Evolutionary conservation across 768 basidiomycete genomes (phyloP).

Genomic region (Boletus sp.): DNA sequence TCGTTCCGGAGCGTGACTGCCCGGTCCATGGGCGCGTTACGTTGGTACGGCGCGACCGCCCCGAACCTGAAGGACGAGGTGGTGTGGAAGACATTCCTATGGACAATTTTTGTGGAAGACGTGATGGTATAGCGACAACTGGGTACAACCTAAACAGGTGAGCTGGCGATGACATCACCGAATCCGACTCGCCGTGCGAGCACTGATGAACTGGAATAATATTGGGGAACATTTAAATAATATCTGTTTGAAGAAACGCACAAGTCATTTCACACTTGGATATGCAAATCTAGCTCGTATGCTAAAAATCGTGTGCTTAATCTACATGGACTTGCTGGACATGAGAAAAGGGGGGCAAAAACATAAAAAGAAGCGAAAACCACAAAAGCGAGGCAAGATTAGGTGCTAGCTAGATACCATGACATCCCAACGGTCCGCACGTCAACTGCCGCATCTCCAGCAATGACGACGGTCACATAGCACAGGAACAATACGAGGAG

Average conservation of each 20-base stretch:
- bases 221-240: too few relatives aligned
- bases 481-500: conserved; percentile 1
- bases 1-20: conserved; percentile 51
- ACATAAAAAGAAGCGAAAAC: conserved; percentile 7
- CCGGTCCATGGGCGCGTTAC: conserved; percentile 48
- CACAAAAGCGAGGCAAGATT: conserved; percentile 19
- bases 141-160: too few relatives aligned
- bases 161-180: not conserved
- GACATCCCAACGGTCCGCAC: conserved; percentile 10
- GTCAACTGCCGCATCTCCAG: conserved; percentile 5
- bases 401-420: conserved; percentile 21
- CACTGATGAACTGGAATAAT: too few relatives aligned
- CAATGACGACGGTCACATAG: conserved; percentile 4
- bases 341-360: conserved; percentile 9
- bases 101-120: not conserved
- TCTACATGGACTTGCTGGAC: conserved; percentile 36
- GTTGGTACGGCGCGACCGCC: conserved; percentile 13
- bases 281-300: conserved; percentile 18
- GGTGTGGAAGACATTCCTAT: conserved; percentile 12
- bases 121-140: not conserved
- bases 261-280: not conserved
- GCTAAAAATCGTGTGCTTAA: conserved; percentile 29
- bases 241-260: too few relatives aligned
- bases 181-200: not conserved
- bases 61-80: conserved; percentile 10